Base-by-base conservation (phyloP, 352 stramenopile genomes). In the Pilasporangium apinafurcum region DNA sequence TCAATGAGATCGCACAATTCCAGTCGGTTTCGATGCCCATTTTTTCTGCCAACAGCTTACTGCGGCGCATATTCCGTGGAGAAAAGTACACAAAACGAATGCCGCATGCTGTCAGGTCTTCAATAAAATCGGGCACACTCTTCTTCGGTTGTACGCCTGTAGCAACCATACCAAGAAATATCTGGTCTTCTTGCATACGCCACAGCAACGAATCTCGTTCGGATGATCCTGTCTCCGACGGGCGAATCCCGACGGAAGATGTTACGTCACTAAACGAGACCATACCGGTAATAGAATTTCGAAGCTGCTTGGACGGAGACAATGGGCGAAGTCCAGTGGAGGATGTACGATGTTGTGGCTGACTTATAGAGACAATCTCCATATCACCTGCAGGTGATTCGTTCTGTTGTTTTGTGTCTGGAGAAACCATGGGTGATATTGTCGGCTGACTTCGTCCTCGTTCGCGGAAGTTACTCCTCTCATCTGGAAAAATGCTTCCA, bases 11-110 rank as follows among this genome's bases (percentile, higher is more conserved):
- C 1, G 96, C 96, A 49, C 94, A 98, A 65, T 99, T 99, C 96
- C 96, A 99, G 30, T 97, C 94, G 4, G 97, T 98, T 58, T 99
- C 96, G 25, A 99, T 98, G 34, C 96, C 96, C 94, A 99, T 98
- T 60, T 98, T 97, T 58, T 97, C 91, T 0, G 95, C 96, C 16
- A 99, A 60, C 28, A 98, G 78, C 62, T 99, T 98, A 40, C 89
- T 98, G 8, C 96, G 78, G 7, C 95, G 77, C 92, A 98, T 98
- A 50, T 99, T 99, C 34, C 96, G 77, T n/a, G 96, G 96, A n/a
- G 88, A 98, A 61, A 99, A 99, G 56, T 99, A 99, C 38, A 99
- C 94, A 71, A 98, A 99, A 14, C 95, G 82, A 34, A 99, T 95
- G 12, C 96, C 96, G 17, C 95, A 91, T 28, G 92, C 80, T 36